Evolutionary conservation across 192 early-diverging fungal species (phyloP).

Genomic region (Gigaspora rosea): DNA sequence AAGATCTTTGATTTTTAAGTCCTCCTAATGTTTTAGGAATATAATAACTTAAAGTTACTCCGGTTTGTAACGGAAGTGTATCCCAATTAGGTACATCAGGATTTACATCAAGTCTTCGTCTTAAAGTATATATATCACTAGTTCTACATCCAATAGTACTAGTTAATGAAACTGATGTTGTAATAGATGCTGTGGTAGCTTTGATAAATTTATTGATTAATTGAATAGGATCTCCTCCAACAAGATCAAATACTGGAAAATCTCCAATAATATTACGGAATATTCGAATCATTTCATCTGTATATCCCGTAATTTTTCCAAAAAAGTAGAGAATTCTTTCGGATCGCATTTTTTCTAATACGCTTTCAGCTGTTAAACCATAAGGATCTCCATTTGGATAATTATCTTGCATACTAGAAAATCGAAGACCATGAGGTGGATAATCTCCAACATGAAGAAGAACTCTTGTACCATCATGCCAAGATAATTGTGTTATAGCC

Average conservation of each 20-base stretch:
- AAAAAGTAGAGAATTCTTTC: conserved; percentile 30
- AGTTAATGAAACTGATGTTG: conserved; percentile 16
- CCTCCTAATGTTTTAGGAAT: neutral
- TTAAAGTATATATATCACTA: neutral
- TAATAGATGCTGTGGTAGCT: conserved; percentile 15
- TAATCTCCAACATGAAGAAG: conserved; percentile 30
- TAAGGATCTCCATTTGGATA: conserved; percentile 33
- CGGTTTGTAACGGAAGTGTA: neutral
- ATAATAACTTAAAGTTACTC: neutral
- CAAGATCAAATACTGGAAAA: conserved; percentile 25
- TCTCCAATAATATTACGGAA: conserved; percentile 30
- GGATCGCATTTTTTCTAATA: conserved; percentile 19
- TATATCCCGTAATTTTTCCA: conserved; percentile 25
- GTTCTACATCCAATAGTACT: conserved; percentile 3
- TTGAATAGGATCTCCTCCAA: conserved; percentile 16
- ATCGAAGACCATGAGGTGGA: conserved; percentile 24
- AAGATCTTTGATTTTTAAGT: conserved; percentile 3
- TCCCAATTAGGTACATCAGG: conserved; percentile 11
- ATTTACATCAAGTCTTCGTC: neutral
- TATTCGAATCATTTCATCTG: conserved; percentile 24
- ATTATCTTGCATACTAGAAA: neutral
- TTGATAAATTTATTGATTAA: conserved; percentile 16
- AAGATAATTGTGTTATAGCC: conserved; percentile 18
- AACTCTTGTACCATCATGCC: conserved; percentile 14
- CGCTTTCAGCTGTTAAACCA: conserved; percentile 28